Evolutionary conservation across 2,329 filamentous ascomycete species (phyloP), one percentile per base, ranked within the genome.

Genomic region (Penicillium palitans): DNA sequence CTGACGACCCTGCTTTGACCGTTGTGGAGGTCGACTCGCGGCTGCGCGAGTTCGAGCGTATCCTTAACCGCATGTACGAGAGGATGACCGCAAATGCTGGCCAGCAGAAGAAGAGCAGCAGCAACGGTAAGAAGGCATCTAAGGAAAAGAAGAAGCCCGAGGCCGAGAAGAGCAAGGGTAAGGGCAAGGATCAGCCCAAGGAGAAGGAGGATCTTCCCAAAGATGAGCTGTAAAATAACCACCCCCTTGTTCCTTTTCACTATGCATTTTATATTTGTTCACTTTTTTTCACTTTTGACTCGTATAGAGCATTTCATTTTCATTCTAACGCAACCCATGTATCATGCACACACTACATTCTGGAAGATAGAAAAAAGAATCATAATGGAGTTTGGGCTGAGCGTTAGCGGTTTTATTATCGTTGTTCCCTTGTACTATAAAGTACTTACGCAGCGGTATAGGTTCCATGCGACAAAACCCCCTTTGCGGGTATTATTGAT

Each of bases 1-100:
- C 87, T 2, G 90, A 91, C 10, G 87, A 98, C 64, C 90, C 91
- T 0, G 87, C 87, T 7, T 80, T 96, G 9, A 82, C 88, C 0
- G 79, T 87, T 64, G 87, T 88, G 69, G 93, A 96, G 29, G 75
- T 96, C 31, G 79, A 86, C 58, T 81, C 80, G 25, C 89, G 88
- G 74, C 83, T 87, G 17, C 85, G 87, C 67, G 85, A 90, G 72
- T 82, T 98, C 7, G 87, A 90, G 71, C 84, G 73, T 17, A 63
- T 67, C 27, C 59, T 74, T 57, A 72, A 70, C 62, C 71, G 72
- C 55, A 67, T 76, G 59, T 74, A 75, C 45, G 66, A 71, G 41
- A 73, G 73, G 55, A 73, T 76, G 82, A 5, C 84, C 86, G 66
- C 83, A 24, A 70, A 70, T 5, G 66, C 71, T 27, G 66, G 69